These are phyloP conservation scores for Imleria badia DNA, from an alignment of 768 basidiomycete species.

Conservation along the genomic window DNA sequence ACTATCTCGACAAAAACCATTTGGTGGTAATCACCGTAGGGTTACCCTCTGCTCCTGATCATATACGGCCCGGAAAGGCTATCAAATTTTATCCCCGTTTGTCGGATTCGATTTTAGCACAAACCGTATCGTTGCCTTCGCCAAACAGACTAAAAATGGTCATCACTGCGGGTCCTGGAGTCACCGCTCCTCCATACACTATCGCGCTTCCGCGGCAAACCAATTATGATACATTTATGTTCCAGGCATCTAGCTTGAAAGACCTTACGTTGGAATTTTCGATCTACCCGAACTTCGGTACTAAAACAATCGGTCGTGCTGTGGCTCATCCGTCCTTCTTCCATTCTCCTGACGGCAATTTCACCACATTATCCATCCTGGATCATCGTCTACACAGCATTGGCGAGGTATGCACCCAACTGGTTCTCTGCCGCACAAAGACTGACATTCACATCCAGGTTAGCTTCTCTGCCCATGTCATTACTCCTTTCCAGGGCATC, in stretches of 20 bases:
- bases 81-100: slow-evolving; percentile 75
- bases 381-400: slow-evolving; percentile 93
- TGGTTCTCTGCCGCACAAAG: not conserved
- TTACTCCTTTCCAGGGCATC: slow-evolving; percentile 88
- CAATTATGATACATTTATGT: slow-evolving; percentile 71
- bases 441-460: slow-evolving; percentile 49
- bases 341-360: slow-evolving; percentile 49
- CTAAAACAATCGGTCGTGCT: slow-evolving; percentile 92
- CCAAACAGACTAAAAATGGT: slow-evolving; percentile 88
- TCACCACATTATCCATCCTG: slow-evolving; percentile 73
- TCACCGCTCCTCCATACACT: slow-evolving; percentile 85
- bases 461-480: slow-evolving; percentile 81
- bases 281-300: slow-evolving; percentile 95
- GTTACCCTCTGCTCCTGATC: slow-evolving; percentile 37
- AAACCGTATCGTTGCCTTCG: slow-evolving; percentile 65
- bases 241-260: slow-evolving; percentile 78
- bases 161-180: slow-evolving; percentile 85
- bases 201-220: slow-evolving; percentile 82
- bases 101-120: slow-evolving; percentile 64
- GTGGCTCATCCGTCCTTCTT: slow-evolving; percentile 81
- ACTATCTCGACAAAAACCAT: slow-evolving; percentile 83
- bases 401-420: slow-evolving; percentile 66
- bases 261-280: slow-evolving; percentile 87
- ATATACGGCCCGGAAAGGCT: slow-evolving; percentile 39
- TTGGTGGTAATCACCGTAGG: slow-evolving; percentile 88